These are phyloP conservation scores for Solanum ossicruentum DNA, from an alignment of 257 asterid species.

Conservation along the genomic window DNA sequence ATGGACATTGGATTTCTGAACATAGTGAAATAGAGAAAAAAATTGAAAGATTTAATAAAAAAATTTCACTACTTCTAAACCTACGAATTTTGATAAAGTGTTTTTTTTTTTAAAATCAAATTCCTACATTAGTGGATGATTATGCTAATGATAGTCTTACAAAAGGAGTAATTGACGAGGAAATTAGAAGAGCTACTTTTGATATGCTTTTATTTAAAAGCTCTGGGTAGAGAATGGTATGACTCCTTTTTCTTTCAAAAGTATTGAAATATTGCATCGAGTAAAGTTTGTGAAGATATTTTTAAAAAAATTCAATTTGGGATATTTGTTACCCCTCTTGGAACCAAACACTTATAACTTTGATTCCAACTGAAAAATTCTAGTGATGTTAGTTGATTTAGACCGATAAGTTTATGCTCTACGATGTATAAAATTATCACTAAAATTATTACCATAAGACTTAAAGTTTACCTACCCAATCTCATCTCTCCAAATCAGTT, in stretches of 20 bases:
- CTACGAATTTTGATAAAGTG: background rate
- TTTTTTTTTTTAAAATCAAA: too few species aligned
- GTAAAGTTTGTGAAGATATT: accelerated
- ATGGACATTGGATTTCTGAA: background rate
- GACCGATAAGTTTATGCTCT: background rate
- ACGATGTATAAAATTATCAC: too few species aligned
- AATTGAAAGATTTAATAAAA: too few species aligned
- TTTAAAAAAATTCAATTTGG: too few species aligned
- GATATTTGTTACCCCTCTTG: background rate
- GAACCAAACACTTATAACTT: background rate
- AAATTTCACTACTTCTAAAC: background rate
- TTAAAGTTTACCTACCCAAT: too few species aligned
- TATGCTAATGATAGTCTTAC: background rate
- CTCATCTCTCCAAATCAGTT: too few species aligned
- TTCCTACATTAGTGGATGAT: background rate
- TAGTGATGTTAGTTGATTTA: too few species aligned
- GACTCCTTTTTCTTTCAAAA: background rate
- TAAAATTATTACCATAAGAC: too few species aligned
- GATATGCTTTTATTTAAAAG: background rate
- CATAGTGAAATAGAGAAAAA: background rate
- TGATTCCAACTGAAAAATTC: too few species aligned
- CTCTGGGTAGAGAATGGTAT: background rate
- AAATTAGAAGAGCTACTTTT: too few species aligned
- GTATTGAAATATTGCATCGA: background rate
- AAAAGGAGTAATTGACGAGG: too few species aligned